A percentile compares a stretch with the other conserved stretches of the same genome.
Conservation (phyloP, 2,329 filamentous ascomycete genomes). For the Shiraia bambusicola region DNA sequence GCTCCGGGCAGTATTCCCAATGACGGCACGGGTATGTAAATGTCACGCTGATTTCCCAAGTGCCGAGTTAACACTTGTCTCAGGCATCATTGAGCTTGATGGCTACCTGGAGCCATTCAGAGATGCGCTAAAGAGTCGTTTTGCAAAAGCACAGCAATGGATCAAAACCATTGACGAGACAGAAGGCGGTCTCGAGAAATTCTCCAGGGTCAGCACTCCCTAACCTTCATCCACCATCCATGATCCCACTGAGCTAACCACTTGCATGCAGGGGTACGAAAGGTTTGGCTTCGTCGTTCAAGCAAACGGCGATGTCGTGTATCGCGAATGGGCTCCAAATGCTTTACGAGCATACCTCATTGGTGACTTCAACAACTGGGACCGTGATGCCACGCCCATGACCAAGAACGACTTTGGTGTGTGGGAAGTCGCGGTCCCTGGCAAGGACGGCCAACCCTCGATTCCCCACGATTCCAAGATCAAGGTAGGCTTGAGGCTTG, state of each 20-base stretch:
- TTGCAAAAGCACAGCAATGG: conserved; percentile 79
- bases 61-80: conserved; percentile 20
- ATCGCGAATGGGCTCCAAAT: conserved; percentile 96
- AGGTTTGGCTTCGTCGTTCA: conserved; percentile 82
- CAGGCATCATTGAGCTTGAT: conserved; percentile 85
- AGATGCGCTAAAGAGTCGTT: conserved; percentile 74
- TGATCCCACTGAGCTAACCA: conserved; percentile 16
- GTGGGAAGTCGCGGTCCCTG: conserved; percentile 78
- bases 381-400: conserved; percentile 81
- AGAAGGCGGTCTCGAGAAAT: conserved; percentile 89
- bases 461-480: conserved; percentile 94
- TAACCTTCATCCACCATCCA: not conserved
- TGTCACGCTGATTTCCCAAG: not conserved
- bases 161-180: conserved; percentile 77
- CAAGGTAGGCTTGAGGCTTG: conserved; percentile 63
- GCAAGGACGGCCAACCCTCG: conserved; percentile 70
- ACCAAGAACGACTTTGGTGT: conserved; percentile 81
- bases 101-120: conserved; percentile 87
- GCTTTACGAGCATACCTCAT: conserved; percentile 81
- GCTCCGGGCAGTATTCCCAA: conserved; percentile 58
- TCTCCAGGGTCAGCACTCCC: conserved; percentile 66
- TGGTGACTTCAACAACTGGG: conserved; percentile 96
- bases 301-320: conserved; percentile 79
- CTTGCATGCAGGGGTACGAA: conserved; percentile 72
- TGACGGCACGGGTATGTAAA: conserved; percentile 67